Conservation (phyloP, 176 grass and related monocot species). For the Oryza glumipatula region DNA sequence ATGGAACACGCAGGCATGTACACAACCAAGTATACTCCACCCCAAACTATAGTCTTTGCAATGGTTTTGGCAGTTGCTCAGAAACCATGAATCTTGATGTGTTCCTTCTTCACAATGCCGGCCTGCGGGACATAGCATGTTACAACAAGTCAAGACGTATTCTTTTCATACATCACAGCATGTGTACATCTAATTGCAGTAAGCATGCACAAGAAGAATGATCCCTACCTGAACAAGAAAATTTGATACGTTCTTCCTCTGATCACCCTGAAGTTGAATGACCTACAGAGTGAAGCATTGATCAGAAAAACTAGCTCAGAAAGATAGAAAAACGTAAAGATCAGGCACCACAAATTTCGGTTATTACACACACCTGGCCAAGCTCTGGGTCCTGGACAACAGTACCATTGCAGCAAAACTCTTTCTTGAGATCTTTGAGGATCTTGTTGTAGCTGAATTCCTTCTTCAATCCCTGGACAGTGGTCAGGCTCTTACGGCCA, state of each 20-base stretch:
- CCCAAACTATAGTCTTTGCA: slow-evolving; percentile 22
- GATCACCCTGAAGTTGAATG: slow-evolving; percentile 99
- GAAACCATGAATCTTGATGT: slow-evolving; percentile 99
- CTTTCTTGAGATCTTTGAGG: slow-evolving; percentile 97
- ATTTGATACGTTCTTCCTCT: slow-evolving; percentile 98
- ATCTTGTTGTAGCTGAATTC: slow-evolving; percentile 98
- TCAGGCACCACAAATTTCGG: background rate
- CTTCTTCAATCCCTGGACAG: slow-evolving; percentile 94
- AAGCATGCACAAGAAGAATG: background rate
- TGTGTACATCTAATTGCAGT: background rate
- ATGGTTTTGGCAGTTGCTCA: slow-evolving; percentile 54
- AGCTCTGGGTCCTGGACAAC: slow-evolving; percentile 98
- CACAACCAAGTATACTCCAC: slow-evolving; percentile 48
- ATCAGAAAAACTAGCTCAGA: slow-evolving; percentile 13
- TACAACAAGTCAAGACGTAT: slow-evolving; percentile 21
- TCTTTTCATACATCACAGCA: background rate
- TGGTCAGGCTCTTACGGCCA: slow-evolving; percentile 97
- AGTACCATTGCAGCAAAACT: slow-evolving; percentile 99
- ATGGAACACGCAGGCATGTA: slow-evolving; percentile 27
- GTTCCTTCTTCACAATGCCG: slow-evolving; percentile 97
- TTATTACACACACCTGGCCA: slow-evolving; percentile 67
- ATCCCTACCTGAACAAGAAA: slow-evolving; percentile 93
- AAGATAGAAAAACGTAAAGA: background rate
- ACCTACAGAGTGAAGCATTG: slow-evolving; percentile 47
- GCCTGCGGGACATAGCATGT: slow-evolving; percentile 47